These are phyloP conservation scores for Nitzschia sp. DNA, from an alignment of 108 stramenopile species.

Conservation along the genomic window DNA sequence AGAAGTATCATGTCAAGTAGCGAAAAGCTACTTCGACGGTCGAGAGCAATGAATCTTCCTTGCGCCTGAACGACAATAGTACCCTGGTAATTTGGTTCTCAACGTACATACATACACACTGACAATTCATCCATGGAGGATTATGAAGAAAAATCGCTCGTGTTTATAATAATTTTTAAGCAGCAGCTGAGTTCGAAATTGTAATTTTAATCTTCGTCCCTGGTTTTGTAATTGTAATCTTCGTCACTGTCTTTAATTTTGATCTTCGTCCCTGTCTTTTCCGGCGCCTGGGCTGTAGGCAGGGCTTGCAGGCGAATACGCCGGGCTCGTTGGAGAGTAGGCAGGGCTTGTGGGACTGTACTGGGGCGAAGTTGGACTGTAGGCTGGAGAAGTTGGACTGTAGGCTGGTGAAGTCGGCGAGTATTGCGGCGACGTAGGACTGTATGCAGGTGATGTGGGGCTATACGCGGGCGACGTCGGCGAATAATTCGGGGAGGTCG, in stretches of 20 bases:
- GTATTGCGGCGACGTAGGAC: conserved; percentile 68
- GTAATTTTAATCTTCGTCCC: too few species aligned
- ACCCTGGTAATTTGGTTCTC: too few species aligned
- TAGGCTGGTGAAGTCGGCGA: conserved; percentile 69
- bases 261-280: conserved; percentile 15
- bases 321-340: conserved; percentile 59
- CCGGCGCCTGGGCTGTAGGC: conserved; percentile 61
- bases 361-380: conserved; percentile 61
- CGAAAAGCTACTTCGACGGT: too few species aligned
- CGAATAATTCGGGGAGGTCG: conserved; percentile 75
- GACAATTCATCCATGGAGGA: too few species aligned
- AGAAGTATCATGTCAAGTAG: too few species aligned
- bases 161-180: too few species aligned
- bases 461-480: conserved; percentile 62
- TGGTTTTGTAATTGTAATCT: too few species aligned
- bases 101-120: too few species aligned
- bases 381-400: conserved; percentile 69
- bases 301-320: conserved; percentile 49
- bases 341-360: conserved; percentile 64
- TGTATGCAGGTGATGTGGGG: conserved; percentile 66
- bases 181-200: too few species aligned
- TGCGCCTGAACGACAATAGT: too few species aligned
- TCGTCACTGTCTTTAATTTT: neutral
- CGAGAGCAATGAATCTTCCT: too few species aligned
- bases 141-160: too few species aligned